phyloP scores from a whole-genome alignment of 345 rosid genomes.

The Aquilaria malaccensis region DNA sequence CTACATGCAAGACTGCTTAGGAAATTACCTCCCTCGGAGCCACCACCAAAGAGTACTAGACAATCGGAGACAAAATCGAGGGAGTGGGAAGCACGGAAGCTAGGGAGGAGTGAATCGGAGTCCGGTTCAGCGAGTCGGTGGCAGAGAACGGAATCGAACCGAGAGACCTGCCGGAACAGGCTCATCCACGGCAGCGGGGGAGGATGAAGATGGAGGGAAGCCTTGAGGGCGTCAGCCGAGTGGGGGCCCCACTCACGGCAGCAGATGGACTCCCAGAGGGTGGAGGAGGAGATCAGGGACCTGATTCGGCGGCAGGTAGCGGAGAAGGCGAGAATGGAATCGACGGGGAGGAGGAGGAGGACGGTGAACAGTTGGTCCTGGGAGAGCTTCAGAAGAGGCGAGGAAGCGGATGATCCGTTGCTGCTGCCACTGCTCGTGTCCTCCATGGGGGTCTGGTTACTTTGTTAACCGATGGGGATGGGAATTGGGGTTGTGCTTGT shows the following conservation, averaged over 20 bases:
- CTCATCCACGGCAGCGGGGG: conserved; percentile 49
- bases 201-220: conserved; percentile 23
- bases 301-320: conserved; percentile 65
- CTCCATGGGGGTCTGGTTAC: conserved; percentile 25
- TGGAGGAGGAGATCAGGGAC: conserved; percentile 38
- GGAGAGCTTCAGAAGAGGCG: conserved; percentile 36
- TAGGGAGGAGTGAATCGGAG: conserved; percentile 37
- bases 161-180: conserved; percentile 48
- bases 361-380: conserved; percentile 69
- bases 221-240: conserved; percentile 51
- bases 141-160: conserved; percentile 57
- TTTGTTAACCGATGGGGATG: neutral
- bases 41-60: conserved; percentile 89
- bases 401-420: conserved; percentile 3
- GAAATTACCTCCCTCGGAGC: conserved; percentile 84
- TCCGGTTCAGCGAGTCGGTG: conserved; percentile 37
- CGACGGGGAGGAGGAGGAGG: conserved; percentile 71
- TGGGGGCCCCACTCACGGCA: conserved; percentile 66
- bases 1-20: too few species aligned
- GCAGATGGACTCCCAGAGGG: conserved; percentile 75
- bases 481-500: too few species aligned
- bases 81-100: conserved; percentile 92
- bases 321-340: conserved; percentile 63
- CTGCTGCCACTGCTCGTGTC: conserved; percentile 17
- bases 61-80: conserved; percentile 82